These are phyloP conservation scores for Alectoria sarmentosa DNA, from an alignment of 495 filamentous ascomycete species.

Conservation along the genomic window DNA sequence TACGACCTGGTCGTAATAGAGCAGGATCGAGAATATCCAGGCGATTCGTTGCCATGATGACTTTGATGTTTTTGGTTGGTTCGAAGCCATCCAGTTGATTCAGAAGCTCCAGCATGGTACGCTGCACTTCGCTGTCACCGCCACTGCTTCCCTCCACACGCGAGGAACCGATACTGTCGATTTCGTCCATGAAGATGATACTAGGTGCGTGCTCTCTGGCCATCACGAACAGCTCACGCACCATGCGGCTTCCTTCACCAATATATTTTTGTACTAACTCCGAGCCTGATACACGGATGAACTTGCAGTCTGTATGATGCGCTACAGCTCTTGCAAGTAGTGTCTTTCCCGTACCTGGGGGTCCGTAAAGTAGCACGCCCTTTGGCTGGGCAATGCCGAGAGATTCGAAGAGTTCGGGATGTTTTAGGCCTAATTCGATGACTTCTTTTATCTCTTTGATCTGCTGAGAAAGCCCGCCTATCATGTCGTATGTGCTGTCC, in stretches of 20 bases:
- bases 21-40: conserved; percentile 96
- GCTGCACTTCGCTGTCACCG: conserved; percentile 97
- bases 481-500: conserved; percentile 99
- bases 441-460: conserved; percentile 99
- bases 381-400: conserved; percentile 98
- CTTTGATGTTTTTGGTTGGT: conserved; percentile 99
- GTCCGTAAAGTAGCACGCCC: conserved; percentile 93
- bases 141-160: conserved; percentile 92
- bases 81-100: conserved; percentile 99
- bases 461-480: conserved; percentile 95
- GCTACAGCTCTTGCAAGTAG: conserved; percentile 91
- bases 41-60: conserved; percentile 99
- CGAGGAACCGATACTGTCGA: conserved; percentile 96
- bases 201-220: conserved; percentile 97
- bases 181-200: conserved; percentile 99
- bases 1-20: conserved; percentile 85
- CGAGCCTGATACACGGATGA: conserved; percentile 93
- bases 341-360: conserved; percentile 96
- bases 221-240: conserved; percentile 98
- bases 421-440: conserved; percentile 96
- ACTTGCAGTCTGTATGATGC: conserved; percentile 97
- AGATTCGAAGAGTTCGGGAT: conserved; percentile 97
- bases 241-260: conserved; percentile 96
- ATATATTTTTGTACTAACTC: conserved; percentile 99
- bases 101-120: conserved; percentile 97